Conservation (phyloP, 192 early-diverging fungal species). For the Rhizophagus clarus region DNA sequence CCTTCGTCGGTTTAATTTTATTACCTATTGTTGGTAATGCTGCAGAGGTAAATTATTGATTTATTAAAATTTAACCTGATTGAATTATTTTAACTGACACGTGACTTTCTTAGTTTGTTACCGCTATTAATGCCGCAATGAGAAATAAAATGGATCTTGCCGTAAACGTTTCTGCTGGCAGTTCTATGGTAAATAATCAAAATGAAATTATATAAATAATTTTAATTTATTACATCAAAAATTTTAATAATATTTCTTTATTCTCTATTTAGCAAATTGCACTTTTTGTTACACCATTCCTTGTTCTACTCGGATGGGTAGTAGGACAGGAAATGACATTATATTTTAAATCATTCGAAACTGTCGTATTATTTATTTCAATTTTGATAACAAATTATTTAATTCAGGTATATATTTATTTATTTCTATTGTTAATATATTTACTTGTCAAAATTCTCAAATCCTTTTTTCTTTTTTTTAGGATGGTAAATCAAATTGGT, state of each 20-base stretch:
- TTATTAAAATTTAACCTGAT: background rate
- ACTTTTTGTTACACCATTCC: constrained; percentile 69
- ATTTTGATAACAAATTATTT: constrained; percentile 80
- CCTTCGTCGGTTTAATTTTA: constrained; percentile 90
- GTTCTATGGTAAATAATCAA: constrained; percentile 57
- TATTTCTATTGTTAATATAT: no score
- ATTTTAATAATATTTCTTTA: no score
- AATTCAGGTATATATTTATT: constrained; percentile 44
- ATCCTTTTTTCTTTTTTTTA: background rate
- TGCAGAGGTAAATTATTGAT: constrained; percentile 51
- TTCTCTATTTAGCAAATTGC: constrained; percentile 66
- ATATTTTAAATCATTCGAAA: constrained; percentile 81
- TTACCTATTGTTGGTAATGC: constrained; percentile 92
- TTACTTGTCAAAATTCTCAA: no score
- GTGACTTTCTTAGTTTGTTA: constrained; percentile 58
- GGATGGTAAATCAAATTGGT: constrained; percentile 90
- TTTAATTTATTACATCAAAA: no score
- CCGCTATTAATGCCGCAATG: constrained; percentile 75
- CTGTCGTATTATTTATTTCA: constrained; percentile 77
- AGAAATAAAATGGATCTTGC: constrained; percentile 92
- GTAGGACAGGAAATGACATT: constrained; percentile 81
- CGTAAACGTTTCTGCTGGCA: constrained; percentile 85
- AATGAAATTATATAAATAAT: background rate
- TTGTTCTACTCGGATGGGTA: constrained; percentile 83
- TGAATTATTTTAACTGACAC: background rate